Base-by-base conservation (phyloP, 305 asterid species). In the Solanum chacoense region DNA sequence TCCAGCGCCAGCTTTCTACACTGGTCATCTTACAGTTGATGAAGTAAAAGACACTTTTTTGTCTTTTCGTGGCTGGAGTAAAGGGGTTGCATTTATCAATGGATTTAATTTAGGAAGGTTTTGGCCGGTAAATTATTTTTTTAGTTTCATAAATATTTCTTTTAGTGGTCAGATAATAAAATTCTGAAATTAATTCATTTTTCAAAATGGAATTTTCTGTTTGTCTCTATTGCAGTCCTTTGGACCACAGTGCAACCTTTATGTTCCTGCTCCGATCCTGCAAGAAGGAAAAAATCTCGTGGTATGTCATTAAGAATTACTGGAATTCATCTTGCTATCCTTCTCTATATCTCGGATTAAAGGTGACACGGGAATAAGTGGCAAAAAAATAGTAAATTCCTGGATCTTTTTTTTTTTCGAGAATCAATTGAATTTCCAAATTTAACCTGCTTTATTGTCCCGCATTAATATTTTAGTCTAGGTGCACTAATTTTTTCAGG, bases 171-270 rank as follows among this genome's bases (percentile, higher is more conserved):
- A 31, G 87, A 20, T 50, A 0, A 50, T 31, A 50, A 50, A 83
- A 83, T 83, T 32, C 42, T 31, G 42, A 31, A 50, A 31, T 83
- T 83, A 37, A 1, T 50, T 32, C 72, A 38, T 87, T 75, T 79
- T 84, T 87, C 35, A 50, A 75, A 63, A 63, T 2, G 36, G 40
- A 32, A 83, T 83, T 29, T 16, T 80, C 8, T 83, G 24, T 65
- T 84, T 89, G 90, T 88, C 77, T 90, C 85, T 90, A 89, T 90
- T 90, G 91, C 96, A 97, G 99, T 92, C 96, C 36, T 91, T 87
- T 88, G 98, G 99, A 71, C 99, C 99, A 12, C 99, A 96, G 34
- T 97, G 99, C 93, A 95, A 92, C 90, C 97, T 97, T 86, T 97
- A 96, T 80, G 94, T 96, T 78, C 98, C 98, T 75, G 98, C 97